These are phyloP conservation scores for Umbelopsis sp. DNA, from an alignment of 371 early-diverging fungal genomes.

Conservation along the genomic window DNA sequence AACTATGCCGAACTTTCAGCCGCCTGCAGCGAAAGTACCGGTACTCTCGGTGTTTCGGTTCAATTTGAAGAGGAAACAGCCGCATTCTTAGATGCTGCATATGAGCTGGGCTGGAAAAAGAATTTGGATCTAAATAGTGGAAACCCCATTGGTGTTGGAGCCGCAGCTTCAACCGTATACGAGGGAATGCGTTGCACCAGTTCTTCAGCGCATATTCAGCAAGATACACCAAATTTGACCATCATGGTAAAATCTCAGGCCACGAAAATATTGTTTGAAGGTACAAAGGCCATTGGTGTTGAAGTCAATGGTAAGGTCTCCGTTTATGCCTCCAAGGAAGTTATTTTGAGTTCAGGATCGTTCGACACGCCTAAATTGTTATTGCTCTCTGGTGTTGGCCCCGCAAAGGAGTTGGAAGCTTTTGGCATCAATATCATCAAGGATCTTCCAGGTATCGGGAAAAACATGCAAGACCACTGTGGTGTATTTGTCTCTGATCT, in stretches of 20 bases:
- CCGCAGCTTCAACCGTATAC: conserved; percentile 17
- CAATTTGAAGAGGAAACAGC: conserved; percentile 21
- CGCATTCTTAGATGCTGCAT: background rate
- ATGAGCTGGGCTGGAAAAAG: background rate
- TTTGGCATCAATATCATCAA: conserved; percentile 21
- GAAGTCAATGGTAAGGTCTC: conserved; percentile 22
- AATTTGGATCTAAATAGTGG: conserved; percentile 3
- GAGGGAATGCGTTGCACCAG: conserved; percentile 6
- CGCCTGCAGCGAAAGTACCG: conserved; percentile 17
- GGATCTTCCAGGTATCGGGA: conserved; percentile 40
- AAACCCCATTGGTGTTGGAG: conserved; percentile 5
- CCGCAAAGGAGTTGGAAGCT: conserved; percentile 17
- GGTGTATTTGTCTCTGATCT: background rate
- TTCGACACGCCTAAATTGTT: conserved; percentile 27
- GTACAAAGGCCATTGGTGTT: conserved; percentile 25
- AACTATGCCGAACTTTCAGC: conserved; percentile 22
- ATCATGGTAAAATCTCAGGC: conserved; percentile 18
- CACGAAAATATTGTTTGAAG: background rate
- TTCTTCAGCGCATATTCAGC: conserved; percentile 19
- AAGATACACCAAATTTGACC: conserved; percentile 23
- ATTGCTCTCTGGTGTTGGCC: conserved; percentile 28
- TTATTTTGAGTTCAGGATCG: conserved; percentile 28
- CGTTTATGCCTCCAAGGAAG: conserved; percentile 24
- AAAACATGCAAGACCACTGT: conserved; percentile 39
- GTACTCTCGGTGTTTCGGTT: conserved; percentile 20